phyloP scores from a whole-genome alignment of 495 filamentous ascomycete species.

The Tetracladium setigerum region DNA sequence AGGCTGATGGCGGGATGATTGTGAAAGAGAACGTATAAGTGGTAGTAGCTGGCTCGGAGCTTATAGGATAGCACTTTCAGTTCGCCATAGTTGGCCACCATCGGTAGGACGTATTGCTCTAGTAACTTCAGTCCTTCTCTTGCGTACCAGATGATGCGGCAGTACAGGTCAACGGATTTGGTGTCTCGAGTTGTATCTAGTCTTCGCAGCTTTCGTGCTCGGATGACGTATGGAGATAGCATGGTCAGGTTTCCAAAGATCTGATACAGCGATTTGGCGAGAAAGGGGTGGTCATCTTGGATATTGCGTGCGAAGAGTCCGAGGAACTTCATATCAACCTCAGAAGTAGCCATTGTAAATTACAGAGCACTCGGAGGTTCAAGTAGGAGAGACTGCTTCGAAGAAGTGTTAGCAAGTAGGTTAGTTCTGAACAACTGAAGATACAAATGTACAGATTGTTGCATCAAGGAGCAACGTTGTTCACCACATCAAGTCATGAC shows the following conservation, averaged over 20 bases:
- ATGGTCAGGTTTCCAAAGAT: slow-evolving; percentile 86
- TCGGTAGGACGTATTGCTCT: slow-evolving; percentile 78
- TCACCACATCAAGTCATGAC: too few relatives aligned
- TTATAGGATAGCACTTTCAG: slow-evolving; percentile 86
- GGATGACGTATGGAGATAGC: slow-evolving; percentile 74
- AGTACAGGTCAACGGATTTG: slow-evolving; percentile 75
- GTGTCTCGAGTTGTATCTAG: slow-evolving; percentile 72
- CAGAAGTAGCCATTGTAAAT: slow-evolving; percentile 75
- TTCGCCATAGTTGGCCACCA: slow-evolving; percentile 62
- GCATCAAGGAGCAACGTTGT: not conserved
- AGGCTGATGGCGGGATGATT: slow-evolving; percentile 49
- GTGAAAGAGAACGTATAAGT: slow-evolving; percentile 95
- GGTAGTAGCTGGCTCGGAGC: slow-evolving; percentile 86
- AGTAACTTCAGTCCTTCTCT: slow-evolving; percentile 83
- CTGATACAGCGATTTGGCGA: slow-evolving; percentile 78
- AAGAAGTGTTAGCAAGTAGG: not conserved
- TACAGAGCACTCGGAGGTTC: too few relatives aligned
- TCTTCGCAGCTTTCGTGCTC: slow-evolving; percentile 75
- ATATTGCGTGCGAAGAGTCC: slow-evolving; percentile 75
- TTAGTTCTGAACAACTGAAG: too few relatives aligned
- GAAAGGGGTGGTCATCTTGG: slow-evolving; percentile 59
- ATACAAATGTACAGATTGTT: too few relatives aligned
- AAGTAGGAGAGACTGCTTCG: not conserved
- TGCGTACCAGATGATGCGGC: slow-evolving; percentile 93
- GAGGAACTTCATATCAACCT: slow-evolving; percentile 95